Base-by-base conservation (phyloP, 768 basidiomycete species). In the Obba rivulosa region DNA sequence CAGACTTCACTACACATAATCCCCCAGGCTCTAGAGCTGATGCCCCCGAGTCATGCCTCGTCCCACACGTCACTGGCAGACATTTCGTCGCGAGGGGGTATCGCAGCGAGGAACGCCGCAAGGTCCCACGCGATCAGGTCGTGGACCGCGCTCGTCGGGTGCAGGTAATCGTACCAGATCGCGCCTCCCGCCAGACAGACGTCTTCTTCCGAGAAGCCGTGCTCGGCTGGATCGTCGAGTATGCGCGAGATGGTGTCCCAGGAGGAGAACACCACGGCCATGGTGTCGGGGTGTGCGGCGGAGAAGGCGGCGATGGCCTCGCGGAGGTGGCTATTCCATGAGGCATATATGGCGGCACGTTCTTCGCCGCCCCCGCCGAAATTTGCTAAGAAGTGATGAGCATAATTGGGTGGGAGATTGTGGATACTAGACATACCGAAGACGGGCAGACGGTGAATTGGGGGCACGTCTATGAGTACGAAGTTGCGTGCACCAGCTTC, bases 341-440 rank as follows among this genome's bases (percentile, higher is more conserved):
- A 56, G 34, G 39, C 25, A 49, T 57, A 57, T 16, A 46, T 43
- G 8, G 31, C 20, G 28, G 34, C 22, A 31, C 17, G 44, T 50
- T 11, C 39, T 2, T 2, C 17, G 22, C 10, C 16, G 16, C 18
- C 43, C 41, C n/a, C 35, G 21, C 16, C 37, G 21, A 47, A 43
- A 20, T n/a, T 23, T 11, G 4, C 18, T 21, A 7, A 5, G 22
- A 25, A 18, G n/a, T n/a, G 1, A 10, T 41, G 31, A 46, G 41
- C 11, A 40, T 17, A 21, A 14, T 17, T 1, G 8, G 17, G 14
- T n/a, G 80, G 80, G 21, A 68, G 66, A 20, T 68, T 62, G 25
- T 74, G 55, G 9, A 79, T 72, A 0, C 80, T 74, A 4, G 81
- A 80, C 3, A 81, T 67, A 52, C 81, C 77, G 28, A 83, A 64